Base-by-base conservation (phyloP, 2,329 filamentous ascomycete genomes). In the Leptographium lundbergii region DNA sequence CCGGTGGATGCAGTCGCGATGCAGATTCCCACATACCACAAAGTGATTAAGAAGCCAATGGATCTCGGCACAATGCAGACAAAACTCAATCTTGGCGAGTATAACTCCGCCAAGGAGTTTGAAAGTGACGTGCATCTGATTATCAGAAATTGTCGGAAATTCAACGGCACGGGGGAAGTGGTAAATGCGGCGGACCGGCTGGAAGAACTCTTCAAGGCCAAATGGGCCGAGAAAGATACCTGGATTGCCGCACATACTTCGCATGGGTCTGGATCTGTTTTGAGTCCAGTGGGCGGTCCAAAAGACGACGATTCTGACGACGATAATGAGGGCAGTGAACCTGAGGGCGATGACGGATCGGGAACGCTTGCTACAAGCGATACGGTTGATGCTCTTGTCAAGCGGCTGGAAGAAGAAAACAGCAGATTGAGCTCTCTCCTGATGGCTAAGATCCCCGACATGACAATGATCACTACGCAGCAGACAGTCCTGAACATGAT, bases 1-100 rank as follows among this genome's bases (percentile, higher is more conserved):
- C 88, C 94, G 0, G 94, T 99, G 24, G 94, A 99, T 69, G 91
- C 94, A 0, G 91, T 97, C 42, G 92, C 91, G 0, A 76, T 97
- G 58, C 91, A 92, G 69, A 96, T 97, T 61, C 94, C 94, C 0
- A 86, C 87, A 27, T 99, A 99, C 70, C 89, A 94, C 70, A 90
- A 87, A 67, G 78, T 97, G 62, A 91, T 99, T 74, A 97, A 96
- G 77, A 90, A 91, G 69, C 94, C 94, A 0, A 99, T 97, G 92
- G 92, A 99, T 70, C 77, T 96, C 56, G 78, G 81, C 19, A 96
- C 89, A n/a, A 87, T 96, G 68, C 78, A 81, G 42, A 78, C 79
- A 50, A 95, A 95, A 72, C 78, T 96, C 48, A 83, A 86, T 65
- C 77, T 78, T 14, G 90, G 91, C 29, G 82, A 90, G 59, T 97